Percentiles rank a stretch among this genome's conserved stretches.
Conservation (phyloP, 768 basidiomycete genomes). For the Nidularia pulvinata region DNA sequence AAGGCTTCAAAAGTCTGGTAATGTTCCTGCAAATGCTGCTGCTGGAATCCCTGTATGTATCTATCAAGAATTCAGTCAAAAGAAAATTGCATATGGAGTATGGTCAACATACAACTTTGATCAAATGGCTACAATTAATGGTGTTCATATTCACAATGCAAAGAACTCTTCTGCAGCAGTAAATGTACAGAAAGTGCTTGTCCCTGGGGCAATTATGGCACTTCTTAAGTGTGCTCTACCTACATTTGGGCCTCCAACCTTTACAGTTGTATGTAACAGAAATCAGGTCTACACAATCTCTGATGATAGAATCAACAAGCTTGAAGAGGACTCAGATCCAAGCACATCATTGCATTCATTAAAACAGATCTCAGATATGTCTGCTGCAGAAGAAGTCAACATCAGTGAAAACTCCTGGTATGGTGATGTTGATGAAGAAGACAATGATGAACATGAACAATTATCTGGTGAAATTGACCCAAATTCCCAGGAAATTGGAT, state of each 20-base stretch:
- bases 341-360: not conserved
- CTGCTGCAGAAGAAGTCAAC: not conserved
- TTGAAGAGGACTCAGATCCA: too few relatives aligned
- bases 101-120: not conserved
- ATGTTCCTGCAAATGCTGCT: not conserved
- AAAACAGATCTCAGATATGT: not conserved
- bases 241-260: conserved; percentile 10
- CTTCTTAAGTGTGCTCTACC: conserved; percentile 8
- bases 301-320: not conserved
- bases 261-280: conserved; percentile 6
- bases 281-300: conserved; percentile 1
- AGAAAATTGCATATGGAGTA: not conserved
- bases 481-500: not conserved
- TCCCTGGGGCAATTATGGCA: conserved; percentile 12
- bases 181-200: conserved; percentile 6
- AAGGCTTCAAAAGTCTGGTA: not conserved
- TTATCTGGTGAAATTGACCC: not conserved
- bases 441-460: not conserved
- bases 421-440: not conserved
- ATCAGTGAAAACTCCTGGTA: not conserved
- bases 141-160: not conserved
- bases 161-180: conserved; percentile 1
- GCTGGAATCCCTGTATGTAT: not conserved
- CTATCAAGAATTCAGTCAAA: not conserved
- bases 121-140: not conserved